These are phyloP conservation scores for Ambrosiella beaveri DNA, from an alignment of 2,329 filamentous ascomycete genomes.

Conservation along the genomic window DNA sequence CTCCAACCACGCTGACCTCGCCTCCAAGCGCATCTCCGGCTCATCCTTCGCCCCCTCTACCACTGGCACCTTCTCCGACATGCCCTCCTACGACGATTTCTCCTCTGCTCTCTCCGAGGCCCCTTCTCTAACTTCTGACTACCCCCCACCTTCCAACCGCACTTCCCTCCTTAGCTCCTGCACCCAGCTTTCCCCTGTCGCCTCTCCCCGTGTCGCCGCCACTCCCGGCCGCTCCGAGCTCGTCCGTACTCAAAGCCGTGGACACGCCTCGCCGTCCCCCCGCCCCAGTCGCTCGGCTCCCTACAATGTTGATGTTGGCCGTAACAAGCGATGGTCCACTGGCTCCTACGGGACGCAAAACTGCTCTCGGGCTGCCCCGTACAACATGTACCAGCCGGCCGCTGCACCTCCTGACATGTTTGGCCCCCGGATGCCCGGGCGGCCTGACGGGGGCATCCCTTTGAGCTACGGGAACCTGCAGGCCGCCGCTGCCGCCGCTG, in stretches of 20 bases:
- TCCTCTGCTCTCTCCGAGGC: conserved; percentile 49
- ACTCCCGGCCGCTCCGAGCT: conserved; percentile 39
- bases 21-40: conserved; percentile 44
- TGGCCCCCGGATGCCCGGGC: conserved; percentile 37
- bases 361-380: conserved; percentile 39
- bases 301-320: conserved; percentile 48
- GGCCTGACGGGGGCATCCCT: conserved; percentile 34
- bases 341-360: conserved; percentile 47
- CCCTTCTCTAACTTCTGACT: conserved; percentile 48
- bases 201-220: conserved; percentile 49
- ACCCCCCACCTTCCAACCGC: conserved; percentile 47
- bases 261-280: conserved; percentile 54
- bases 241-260: conserved; percentile 47
- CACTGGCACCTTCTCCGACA: conserved; percentile 45
- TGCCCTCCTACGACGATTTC: conserved; percentile 55
- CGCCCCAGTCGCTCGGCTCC: conserved; percentile 51
- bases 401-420: conserved; percentile 33
- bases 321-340: conserved; percentile 63
- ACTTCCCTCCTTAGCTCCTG: conserved; percentile 51
- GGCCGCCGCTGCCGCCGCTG: conserved; percentile 16
- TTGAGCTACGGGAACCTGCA: conserved; percentile 39
- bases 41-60: conserved; percentile 60
- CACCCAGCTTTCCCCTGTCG: conserved; percentile 54
- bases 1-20: conserved; percentile 14
- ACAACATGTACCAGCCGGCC: conserved; percentile 40